These are phyloP conservation scores for Diaporthe ampelina DNA, from an alignment of 2,329 filamentous ascomycete genomes.

Conservation along the genomic window DNA sequence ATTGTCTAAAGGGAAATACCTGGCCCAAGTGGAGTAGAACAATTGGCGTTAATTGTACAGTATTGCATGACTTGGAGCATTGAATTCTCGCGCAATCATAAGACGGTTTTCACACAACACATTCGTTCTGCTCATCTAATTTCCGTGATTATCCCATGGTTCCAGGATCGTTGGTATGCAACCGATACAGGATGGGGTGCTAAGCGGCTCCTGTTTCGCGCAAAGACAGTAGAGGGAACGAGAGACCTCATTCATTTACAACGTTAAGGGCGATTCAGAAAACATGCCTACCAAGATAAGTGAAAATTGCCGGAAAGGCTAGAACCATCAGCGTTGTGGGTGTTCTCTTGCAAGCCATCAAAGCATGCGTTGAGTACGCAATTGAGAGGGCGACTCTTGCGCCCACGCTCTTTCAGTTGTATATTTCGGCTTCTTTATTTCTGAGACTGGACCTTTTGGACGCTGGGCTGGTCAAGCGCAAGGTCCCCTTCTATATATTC, in stretches of 20 bases:
- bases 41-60: not conserved
- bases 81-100: not conserved
- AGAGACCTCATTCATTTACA: not conserved
- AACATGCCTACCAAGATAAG: not conserved
- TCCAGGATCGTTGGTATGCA: too few species aligned
- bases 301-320: not conserved
- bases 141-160: too few species aligned
- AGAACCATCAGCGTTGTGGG: not conserved
- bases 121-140: not conserved
- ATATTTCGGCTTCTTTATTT: not conserved
- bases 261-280: not conserved
- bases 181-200: not conserved
- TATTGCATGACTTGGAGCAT: constrained; percentile 17
- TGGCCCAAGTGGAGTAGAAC: not conserved
- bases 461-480: not conserved
- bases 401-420: not conserved
- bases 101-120: not conserved
- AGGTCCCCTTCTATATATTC: not conserved
- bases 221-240: not conserved
- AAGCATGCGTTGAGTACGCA: not conserved
- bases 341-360: not conserved
- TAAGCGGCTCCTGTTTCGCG: not conserved
- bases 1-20: not conserved
- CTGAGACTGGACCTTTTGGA: not conserved
- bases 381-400: too few species aligned